Conservation (phyloP, 441 rosid species). For the Viola pubescens region DNA sequence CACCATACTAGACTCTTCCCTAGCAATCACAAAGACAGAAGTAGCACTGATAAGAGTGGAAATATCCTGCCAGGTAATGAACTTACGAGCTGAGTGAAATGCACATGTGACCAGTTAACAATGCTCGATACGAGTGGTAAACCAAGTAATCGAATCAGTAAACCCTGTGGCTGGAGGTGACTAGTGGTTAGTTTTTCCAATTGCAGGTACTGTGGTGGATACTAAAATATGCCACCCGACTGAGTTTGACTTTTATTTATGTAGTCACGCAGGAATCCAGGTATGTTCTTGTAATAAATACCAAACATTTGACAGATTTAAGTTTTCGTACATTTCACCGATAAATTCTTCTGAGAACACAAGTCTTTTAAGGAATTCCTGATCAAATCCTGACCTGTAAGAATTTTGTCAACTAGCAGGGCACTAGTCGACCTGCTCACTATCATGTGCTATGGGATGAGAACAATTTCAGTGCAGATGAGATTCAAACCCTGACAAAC, state of each 20-base stretch:
- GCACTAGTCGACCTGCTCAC: neutral
- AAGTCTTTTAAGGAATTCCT: neutral
- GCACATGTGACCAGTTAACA: too few relatives aligned
- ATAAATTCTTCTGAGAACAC: neutral
- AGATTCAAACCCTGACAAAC: neutral
- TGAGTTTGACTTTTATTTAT: conserved; percentile 78
- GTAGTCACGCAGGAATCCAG: conserved; percentile 93
- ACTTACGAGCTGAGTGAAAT: neutral
- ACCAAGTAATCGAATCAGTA: too few relatives aligned
- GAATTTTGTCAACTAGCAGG: neutral
- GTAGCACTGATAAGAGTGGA: conserved; percentile 66
- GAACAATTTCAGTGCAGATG: conserved; percentile 2
- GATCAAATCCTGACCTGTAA: neutral
- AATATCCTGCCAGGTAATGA: conserved; percentile 69
- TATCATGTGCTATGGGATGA: conserved; percentile 1
- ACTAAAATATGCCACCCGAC: conserved; percentile 81
- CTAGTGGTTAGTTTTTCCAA: neutral
- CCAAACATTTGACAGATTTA: too few relatives aligned
- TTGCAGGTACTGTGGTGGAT: conserved; percentile 76
- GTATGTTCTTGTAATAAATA: conserved; percentile 25
- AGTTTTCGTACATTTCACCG: neutral
- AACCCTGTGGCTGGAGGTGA: neutral
- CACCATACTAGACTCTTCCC: conserved; percentile 82
- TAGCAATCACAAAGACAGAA: conserved; percentile 65
- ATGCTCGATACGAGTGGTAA: too few relatives aligned